phyloP scores from a whole-genome alignment of 1,139 yeast genomes.

The Geotrichum bryndzae region DNA sequence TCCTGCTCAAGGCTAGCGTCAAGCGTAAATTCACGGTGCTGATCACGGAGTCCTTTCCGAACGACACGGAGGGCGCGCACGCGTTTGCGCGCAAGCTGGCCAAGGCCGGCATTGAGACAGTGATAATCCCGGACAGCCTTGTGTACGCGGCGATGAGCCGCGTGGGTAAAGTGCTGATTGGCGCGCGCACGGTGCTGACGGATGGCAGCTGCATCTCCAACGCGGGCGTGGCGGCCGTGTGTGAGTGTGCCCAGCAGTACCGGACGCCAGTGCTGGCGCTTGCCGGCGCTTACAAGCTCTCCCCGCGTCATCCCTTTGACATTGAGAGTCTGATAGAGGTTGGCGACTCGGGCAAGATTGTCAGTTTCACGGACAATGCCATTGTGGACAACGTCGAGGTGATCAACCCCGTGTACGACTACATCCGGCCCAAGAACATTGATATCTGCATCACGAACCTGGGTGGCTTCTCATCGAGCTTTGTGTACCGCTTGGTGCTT shows the following conservation, averaged over 20 bases:
- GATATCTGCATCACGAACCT: slow-evolving; percentile 91
- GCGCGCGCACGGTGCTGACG: slow-evolving; percentile 86
- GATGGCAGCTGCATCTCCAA: slow-evolving; percentile 92
- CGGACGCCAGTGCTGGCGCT: slow-evolving; percentile 93
- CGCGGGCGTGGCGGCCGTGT: slow-evolving; percentile 87
- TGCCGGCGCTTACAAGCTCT: slow-evolving; percentile 86
- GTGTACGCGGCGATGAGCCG: slow-evolving; percentile 95
- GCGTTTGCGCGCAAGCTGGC: slow-evolving; percentile 73
- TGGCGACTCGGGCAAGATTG: slow-evolving; percentile 84
- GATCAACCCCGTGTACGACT: slow-evolving; percentile 86
- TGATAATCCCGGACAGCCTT: slow-evolving; percentile 87
- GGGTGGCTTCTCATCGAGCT: slow-evolving; percentile 96
- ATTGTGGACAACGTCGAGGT: slow-evolving; percentile 70
- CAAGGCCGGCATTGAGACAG: slow-evolving; percentile 81
- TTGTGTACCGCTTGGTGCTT: slow-evolving; percentile 87
- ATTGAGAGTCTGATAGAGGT: slow-evolving; percentile 84
- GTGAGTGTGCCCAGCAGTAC: slow-evolving; percentile 93
- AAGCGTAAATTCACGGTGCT: slow-evolving; percentile 89
- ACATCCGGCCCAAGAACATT: slow-evolving; percentile 87
- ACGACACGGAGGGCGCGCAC: slow-evolving; percentile 70
- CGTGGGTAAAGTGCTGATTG: slow-evolving; percentile 92
- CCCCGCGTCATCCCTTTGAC: slow-evolving; percentile 92
- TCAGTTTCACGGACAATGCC: slow-evolving; percentile 59
- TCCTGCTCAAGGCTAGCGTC: slow-evolving; percentile 76
- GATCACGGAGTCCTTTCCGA: slow-evolving; percentile 90